Conservation (phyloP, 2,329 filamentous ascomycete genomes). For the Neoarthrinium moseri region DNA sequence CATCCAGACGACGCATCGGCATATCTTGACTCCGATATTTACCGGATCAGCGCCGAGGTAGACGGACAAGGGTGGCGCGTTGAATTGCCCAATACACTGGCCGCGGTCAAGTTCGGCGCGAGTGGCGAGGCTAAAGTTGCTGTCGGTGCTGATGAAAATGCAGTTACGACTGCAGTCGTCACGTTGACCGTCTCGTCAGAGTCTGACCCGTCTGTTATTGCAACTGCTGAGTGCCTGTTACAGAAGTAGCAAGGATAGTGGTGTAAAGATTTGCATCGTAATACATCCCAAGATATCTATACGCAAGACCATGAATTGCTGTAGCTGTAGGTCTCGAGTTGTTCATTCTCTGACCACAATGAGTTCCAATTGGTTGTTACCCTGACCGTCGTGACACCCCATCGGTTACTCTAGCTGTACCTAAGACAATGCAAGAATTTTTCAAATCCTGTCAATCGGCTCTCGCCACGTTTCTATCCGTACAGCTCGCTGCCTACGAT, state of each 20-base stretch:
- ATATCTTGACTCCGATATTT: constrained; percentile 44
- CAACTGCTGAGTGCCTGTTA: constrained; percentile 31
- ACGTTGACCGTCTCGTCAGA: constrained; percentile 45
- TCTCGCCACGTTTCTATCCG: too few relatives aligned
- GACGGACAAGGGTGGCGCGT: constrained; percentile 45
- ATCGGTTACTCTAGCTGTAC: too few relatives aligned
- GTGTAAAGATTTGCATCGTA: background rate
- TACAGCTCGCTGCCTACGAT: too few relatives aligned
- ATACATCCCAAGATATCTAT: too few relatives aligned
- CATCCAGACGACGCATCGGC: constrained; percentile 34
- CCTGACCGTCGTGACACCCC: too few relatives aligned
- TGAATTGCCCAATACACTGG: constrained; percentile 38
- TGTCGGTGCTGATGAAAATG: constrained; percentile 32
- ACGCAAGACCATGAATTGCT: too few relatives aligned
- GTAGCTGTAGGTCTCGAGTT: too few relatives aligned
- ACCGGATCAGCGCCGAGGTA: constrained; percentile 41
- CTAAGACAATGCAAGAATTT: too few relatives aligned
- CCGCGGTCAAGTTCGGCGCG: constrained; percentile 39
- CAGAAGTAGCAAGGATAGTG: constrained; percentile 17
- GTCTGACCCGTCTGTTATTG: constrained; percentile 32
- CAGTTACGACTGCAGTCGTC: constrained; percentile 34
- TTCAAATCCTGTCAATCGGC: too few relatives aligned
- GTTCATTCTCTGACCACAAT: too few relatives aligned
- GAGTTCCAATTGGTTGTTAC: too few relatives aligned
- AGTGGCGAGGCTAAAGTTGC: constrained; percentile 38